Base-by-base conservation (phyloP, 441 rosid genomes). In the Adansonia madagascariensis region DNA sequence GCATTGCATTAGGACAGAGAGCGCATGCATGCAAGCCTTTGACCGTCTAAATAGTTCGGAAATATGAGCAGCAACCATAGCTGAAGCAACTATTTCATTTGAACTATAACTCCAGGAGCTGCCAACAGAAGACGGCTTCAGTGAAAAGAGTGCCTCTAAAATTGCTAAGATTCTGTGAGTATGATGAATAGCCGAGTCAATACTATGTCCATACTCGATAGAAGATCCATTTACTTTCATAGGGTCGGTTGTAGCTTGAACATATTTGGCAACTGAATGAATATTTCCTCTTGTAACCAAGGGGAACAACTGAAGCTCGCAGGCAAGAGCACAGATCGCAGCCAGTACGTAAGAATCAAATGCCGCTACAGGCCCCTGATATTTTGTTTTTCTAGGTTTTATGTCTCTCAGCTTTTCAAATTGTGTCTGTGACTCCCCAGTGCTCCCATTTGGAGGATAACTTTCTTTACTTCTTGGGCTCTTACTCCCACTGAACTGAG, bases 51-150 rank as follows among this genome's bases (percentile, higher is more conserved):
- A 92, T 63, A 96, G 83, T 83, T 94, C 99, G 47, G 99, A 96
- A 79, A 96, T 85, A 82, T 96, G 99, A 77, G 99, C 99, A 14
- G 99, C 99, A 82, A 96, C 99, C 99, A 96, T 96, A 80, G 99
- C 98, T 44, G 99, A 98, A 24, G 99, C 99, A 65, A 96, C 98
- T 71, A 96, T 96, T 86, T 96, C 99, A 77, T 90, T 91, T 65
- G 99, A 96, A 81, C 98, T 94, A 82, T 91, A 94, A 81, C 98
- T 83, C 98, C 99, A 96, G 67, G 98, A 89, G 46, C 98, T 94
- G 75, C 99, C 98, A 60, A 96, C 86, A 76, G 98, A 90, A 50
- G 99, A 96, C 18, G 98, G 99, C 87, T 96, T 91, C 81, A 96
- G 75, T 41, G 98, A 96, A 85, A 96, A 96, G 61, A 94, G 93